These are phyloP conservation scores for Acanthamoeba polyphaga DNA, from an alignment of 208 protist species.

Conservation along the genomic window DNA sequence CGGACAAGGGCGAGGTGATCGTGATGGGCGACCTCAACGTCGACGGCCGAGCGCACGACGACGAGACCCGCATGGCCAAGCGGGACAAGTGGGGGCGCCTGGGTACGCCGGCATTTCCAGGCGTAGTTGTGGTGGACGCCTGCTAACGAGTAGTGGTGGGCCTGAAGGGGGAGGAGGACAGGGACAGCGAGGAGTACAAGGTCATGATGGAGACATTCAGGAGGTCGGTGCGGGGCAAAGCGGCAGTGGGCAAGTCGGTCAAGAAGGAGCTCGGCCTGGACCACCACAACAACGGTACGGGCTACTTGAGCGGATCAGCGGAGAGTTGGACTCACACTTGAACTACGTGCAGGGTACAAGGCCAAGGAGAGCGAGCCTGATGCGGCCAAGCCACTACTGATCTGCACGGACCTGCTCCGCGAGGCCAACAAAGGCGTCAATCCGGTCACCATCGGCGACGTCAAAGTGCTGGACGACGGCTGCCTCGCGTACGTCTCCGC, in stretches of 20 bases:
- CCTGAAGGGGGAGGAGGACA: constrained; percentile 42
- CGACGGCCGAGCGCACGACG: constrained; percentile 30
- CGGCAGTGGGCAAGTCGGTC: neutral
- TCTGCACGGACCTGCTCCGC: constrained; percentile 11
- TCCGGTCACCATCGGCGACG: constrained; percentile 69
- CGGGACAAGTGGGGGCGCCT: constrained; percentile 32
- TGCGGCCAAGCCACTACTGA: neutral
- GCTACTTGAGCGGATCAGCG: too few species aligned
- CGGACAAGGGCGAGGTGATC: constrained; percentile 27
- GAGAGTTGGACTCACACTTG: too few species aligned
- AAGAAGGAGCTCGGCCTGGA: neutral
- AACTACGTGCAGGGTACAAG: neutral
- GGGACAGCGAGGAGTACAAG: constrained; percentile 59
- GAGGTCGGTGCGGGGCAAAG: neutral
- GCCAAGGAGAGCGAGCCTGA: neutral
- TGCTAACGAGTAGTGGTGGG: neutral
- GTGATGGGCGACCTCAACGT: constrained; percentile 71
- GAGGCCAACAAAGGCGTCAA: constrained; percentile 49
- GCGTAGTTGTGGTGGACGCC: too few species aligned
- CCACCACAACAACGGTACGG: neutral
- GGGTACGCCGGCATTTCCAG: neutral
- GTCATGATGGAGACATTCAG: constrained; percentile 59
- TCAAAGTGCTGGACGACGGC: neutral
- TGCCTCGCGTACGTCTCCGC: neutral
- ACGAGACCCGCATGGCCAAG: neutral